Evolutionary conservation across 345 rosid genomes (phyloP).

Genomic region (Populus davidiana): DNA sequence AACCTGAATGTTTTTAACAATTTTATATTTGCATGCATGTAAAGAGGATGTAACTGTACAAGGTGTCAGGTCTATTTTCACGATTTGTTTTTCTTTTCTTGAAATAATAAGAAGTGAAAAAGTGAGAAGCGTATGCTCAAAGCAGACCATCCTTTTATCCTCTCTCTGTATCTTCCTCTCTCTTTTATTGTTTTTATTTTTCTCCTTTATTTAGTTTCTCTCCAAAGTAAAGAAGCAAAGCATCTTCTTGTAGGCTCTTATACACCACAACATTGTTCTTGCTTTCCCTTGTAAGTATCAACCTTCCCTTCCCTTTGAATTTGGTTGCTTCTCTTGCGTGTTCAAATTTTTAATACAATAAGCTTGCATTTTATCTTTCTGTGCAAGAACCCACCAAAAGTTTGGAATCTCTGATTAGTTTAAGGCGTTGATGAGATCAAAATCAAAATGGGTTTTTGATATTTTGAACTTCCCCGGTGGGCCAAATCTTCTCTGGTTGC

Average conservation of each 20-base stretch:
- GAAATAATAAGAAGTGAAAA: neutral
- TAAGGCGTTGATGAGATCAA: conserved; percentile 24
- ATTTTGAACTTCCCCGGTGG: neutral
- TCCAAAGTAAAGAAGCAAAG: conserved; percentile 50
- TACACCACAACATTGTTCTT: conserved; percentile 32
- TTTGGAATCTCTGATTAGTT: conserved; percentile 40
- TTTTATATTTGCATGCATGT: conserved; percentile 33
- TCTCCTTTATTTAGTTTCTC: conserved; percentile 21
- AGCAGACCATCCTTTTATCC: conserved; percentile 32
- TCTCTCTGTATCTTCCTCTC: neutral
- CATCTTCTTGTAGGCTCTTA: conserved; percentile 33
- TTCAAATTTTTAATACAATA: neutral
- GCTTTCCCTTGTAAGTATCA: conserved; percentile 55
- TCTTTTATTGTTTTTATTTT: neutral
- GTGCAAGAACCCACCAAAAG: conserved; percentile 36
- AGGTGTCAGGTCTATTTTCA: conserved; percentile 3
- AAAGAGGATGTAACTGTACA: conserved; percentile 10
- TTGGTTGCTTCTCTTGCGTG: conserved; percentile 25
- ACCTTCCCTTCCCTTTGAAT: conserved; percentile 41
- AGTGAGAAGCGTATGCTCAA: conserved; percentile 43
- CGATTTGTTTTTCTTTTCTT: neutral
- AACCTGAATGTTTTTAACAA: conserved; percentile 15
- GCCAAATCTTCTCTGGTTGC: neutral
- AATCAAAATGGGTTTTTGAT: conserved; percentile 18
- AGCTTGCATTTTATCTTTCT: conserved; percentile 11